Percentiles rank a stretch among this genome's conserved stretches.
These are phyloP conservation scores for Myxozyma neotropica DNA, from an alignment of 805 yeast species.

Conservation along the genomic window DNA sequence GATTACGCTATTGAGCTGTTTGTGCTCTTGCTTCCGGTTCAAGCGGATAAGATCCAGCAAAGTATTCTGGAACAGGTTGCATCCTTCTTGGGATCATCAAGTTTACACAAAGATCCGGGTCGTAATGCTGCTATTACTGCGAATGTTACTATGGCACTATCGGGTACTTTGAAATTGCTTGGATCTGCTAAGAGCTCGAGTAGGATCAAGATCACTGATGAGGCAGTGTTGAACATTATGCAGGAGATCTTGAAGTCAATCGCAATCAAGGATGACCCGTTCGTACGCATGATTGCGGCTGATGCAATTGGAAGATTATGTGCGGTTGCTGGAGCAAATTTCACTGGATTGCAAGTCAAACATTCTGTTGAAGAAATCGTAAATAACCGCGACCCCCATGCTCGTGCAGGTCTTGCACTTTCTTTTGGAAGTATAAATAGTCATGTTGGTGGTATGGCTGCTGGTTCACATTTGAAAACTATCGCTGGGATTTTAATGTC, in stretches of 20 bases:
- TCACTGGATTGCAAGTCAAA: slow-evolving; percentile 43
- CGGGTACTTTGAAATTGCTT: slow-evolving; percentile 49
- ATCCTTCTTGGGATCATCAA: slow-evolving; percentile 52
- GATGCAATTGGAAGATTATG: slow-evolving; percentile 60
- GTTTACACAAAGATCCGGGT: slow-evolving; percentile 39
- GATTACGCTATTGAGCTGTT: slow-evolving; percentile 80
- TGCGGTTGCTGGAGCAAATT: slow-evolving; percentile 37
- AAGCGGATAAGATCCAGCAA: slow-evolving; percentile 78
- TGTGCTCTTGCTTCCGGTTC: slow-evolving; percentile 65
- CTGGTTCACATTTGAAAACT: slow-evolving; percentile 47
- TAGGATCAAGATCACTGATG: slow-evolving; percentile 1
- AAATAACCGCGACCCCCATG: slow-evolving; percentile 62
- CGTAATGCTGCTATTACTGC: slow-evolving; percentile 55
- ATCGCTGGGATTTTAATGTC: slow-evolving; percentile 61
- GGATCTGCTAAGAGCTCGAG: slow-evolving; percentile 14
- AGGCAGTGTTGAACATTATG: slow-evolving; percentile 49
- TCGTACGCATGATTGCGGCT: slow-evolving; percentile 53
- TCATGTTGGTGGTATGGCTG: slow-evolving; percentile 44
- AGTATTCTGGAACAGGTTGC: slow-evolving; percentile 83
- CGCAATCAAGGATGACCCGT: slow-evolving; percentile 41
- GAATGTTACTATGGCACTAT: slow-evolving; percentile 66
- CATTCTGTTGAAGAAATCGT: slow-evolving; percentile 67
- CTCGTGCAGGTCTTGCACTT: slow-evolving; percentile 61
- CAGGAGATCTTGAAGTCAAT: slow-evolving; percentile 51
- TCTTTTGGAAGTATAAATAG: slow-evolving; percentile 53